A percentile compares a stretch with the other conserved stretches of the same genome.
Conservation (phyloP, 768 basidiomycete genomes). For the Termitomyces heimii region DNA sequence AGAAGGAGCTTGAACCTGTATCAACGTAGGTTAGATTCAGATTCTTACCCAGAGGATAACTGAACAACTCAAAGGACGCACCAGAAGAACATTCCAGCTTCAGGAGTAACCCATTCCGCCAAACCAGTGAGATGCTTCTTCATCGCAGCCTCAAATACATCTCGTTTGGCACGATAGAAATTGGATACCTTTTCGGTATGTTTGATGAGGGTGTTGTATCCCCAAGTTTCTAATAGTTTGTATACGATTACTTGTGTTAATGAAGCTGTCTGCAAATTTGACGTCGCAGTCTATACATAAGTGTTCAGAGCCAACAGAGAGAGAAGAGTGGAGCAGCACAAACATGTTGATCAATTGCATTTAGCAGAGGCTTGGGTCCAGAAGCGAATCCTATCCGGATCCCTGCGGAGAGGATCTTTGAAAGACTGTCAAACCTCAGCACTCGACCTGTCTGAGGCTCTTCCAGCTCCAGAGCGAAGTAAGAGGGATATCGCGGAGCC, state of each 20-base stretch:
- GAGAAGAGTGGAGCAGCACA: conserved; percentile 15
- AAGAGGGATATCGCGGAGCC: conserved; percentile 58
- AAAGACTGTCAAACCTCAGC: conserved; percentile 80
- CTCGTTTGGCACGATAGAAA: conserved; percentile 64
- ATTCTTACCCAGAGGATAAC: neutral
- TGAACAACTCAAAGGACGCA: conserved; percentile 24
- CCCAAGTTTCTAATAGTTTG: conserved; percentile 60
- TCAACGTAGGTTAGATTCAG: neutral
- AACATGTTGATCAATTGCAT: conserved; percentile 64
- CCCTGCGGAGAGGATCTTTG: conserved; percentile 70
- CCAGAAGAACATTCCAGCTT: conserved; percentile 91
- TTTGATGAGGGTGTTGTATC: conserved; percentile 57
- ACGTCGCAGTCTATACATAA: conserved; percentile 23
- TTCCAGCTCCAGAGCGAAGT: conserved; percentile 69
- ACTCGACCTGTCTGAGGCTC: conserved; percentile 66
- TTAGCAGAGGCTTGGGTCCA: conserved; percentile 58
- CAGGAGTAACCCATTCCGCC: conserved; percentile 62
- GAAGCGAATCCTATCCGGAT: conserved; percentile 75
- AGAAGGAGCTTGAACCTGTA: conserved; percentile 63
- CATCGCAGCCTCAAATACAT: conserved; percentile 68
- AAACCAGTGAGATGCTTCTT: conserved; percentile 64
- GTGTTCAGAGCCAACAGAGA: neutral
- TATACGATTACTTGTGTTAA: conserved; percentile 55
- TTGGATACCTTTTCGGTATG: conserved; percentile 60
- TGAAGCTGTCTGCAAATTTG: conserved; percentile 57